Evolutionary conservation across 371 early-diverging fungal species (phyloP), one percentile per base, ranked within the genome.

Genomic region (Catenaria anguillulae): DNA sequence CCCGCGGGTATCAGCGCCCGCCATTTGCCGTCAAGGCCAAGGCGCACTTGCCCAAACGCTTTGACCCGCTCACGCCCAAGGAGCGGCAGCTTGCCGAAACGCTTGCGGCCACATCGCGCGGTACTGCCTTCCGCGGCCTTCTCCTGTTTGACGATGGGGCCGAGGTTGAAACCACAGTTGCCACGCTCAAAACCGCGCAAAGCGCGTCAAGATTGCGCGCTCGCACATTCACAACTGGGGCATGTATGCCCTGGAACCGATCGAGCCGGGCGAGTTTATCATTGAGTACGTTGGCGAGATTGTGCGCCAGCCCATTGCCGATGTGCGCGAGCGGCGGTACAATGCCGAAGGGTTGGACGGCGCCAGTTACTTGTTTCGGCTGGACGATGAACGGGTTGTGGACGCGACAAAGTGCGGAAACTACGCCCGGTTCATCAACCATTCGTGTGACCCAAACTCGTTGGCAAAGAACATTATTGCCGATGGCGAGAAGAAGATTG

Each of bases 211-310:
- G 45, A 93, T 97, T 70, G 90, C 88, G 2, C 87, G 86, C 66
- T 87, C 88, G 6, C 77, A 81, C 21, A 97, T 97, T 68, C 98
- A 97, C 69, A 90, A 90, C 71, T 95, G 92, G 93, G 98, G 98
- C 0, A 71, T 97, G 64, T 97, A 90, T 83, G 90, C 96, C 12
- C 77, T 84, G 67, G 93, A 93, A 71, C 79, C 77, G 45, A 92
- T 97, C 61, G 88, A 87, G 64, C 84, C 84, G 33, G 81, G 84
- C 67, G 97, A 98, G 61, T 85, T 98, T 78, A 93, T 98, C 36
- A 94, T 98, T 62, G 93, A 97, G 73, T 99, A 99, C 67, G 88
- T 96, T 55, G 99, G 99, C n/a, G 98, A 98, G 76, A 76, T 89
- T 35, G 91, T 99, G 64, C 85, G 98, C 43, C 88, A 90, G 60